phyloP scores from a whole-genome alignment of 495 filamentous ascomycete genomes.

The Coniosporium apollinis region DNA sequence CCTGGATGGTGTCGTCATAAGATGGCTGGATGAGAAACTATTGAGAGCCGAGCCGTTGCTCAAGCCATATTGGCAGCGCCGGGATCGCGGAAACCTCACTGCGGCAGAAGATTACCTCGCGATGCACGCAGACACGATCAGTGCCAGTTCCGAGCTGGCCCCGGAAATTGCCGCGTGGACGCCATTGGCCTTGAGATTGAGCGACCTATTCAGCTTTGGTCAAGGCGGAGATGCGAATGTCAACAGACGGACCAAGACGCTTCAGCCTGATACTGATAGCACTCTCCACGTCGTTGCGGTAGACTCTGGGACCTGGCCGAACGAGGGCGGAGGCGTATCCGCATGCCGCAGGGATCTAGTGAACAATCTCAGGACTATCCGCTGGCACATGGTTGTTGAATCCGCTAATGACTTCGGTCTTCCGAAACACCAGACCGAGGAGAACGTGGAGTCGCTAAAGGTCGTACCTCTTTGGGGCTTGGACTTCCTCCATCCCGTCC shows the following conservation, averaged over 20 bases:
- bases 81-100: slow-evolving; percentile 36
- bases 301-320: slow-evolving; percentile 50
- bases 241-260: slow-evolving; percentile 26
- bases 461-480: slow-evolving; percentile 51
- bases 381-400: slow-evolving; percentile 51
- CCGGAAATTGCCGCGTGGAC: slow-evolving; percentile 41
- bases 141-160: slow-evolving; percentile 44
- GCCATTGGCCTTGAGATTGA: slow-evolving; percentile 42
- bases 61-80: slow-evolving; percentile 38
- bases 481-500: slow-evolving; percentile 44
- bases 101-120: slow-evolving; percentile 40
- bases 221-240: slow-evolving; percentile 41
- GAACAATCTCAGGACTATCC: slow-evolving; percentile 42
- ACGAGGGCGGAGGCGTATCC: slow-evolving; percentile 49
- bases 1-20: slow-evolving; percentile 42
- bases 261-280: slow-evolving; percentile 33
- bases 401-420: slow-evolving; percentile 49
- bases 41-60: slow-evolving; percentile 39
- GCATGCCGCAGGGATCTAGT: slow-evolving; percentile 53
- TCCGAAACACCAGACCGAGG: slow-evolving; percentile 49
- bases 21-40: slow-evolving; percentile 47
- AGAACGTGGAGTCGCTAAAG: slow-evolving; percentile 47
- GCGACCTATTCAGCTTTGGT: slow-evolving; percentile 47
- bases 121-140: slow-evolving; percentile 37
- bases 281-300: slow-evolving; percentile 44